Percentiles rank a stretch among this genome's conserved stretches.
These are phyloP conservation scores for Mycena kentingensis DNA, from an alignment of 768 basidiomycete species.

Conservation along the genomic window DNA sequence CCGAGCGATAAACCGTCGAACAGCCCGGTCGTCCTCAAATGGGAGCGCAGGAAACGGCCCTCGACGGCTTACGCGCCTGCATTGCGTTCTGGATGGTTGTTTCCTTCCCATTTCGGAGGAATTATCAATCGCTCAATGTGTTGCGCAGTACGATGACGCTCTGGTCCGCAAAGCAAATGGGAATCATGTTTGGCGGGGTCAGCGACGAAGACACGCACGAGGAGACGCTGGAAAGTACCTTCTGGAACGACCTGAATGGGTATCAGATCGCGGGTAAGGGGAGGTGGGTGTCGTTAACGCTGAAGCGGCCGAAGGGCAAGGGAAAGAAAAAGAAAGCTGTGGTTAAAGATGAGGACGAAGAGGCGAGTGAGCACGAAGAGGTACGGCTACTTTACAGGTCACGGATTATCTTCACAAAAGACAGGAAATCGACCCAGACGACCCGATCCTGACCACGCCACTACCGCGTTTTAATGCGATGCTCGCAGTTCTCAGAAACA, in stretches of 20 bases:
- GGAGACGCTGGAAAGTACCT: slow-evolving; percentile 80
- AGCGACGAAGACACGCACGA: slow-evolving; percentile 85
- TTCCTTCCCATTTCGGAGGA: background rate
- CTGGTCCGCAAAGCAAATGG: slow-evolving; percentile 68
- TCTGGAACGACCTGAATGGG: slow-evolving; percentile 88
- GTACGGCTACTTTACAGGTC: background rate
- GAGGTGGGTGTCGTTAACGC: slow-evolving; percentile 74
- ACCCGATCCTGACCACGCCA: slow-evolving; percentile 65
- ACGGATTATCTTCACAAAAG: background rate
- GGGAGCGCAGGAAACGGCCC: slow-evolving; percentile 80
- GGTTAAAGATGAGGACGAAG: slow-evolving; percentile 20
- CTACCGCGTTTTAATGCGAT: slow-evolving; percentile 84
- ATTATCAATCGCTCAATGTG: background rate
- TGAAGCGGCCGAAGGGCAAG: slow-evolving; percentile 71
- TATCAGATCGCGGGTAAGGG: slow-evolving; percentile 78
- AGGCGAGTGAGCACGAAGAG: slow-evolving; percentile 22
- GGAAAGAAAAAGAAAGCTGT: slow-evolving; percentile 26
- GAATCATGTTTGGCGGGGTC: slow-evolving; percentile 85
- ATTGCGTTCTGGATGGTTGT: slow-evolving; percentile 66
- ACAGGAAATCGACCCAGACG: slow-evolving; percentile 54
- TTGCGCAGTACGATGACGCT: slow-evolving; percentile 66
- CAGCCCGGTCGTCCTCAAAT: slow-evolving; percentile 63
- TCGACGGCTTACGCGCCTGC: slow-evolving; percentile 72
- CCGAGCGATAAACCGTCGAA: slow-evolving; percentile 39
- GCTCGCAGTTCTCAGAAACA: slow-evolving; percentile 82